Evolutionary conservation across 177 flowering plant genomes (phyloP).

Genomic region (Vitis hybrid): DNA sequence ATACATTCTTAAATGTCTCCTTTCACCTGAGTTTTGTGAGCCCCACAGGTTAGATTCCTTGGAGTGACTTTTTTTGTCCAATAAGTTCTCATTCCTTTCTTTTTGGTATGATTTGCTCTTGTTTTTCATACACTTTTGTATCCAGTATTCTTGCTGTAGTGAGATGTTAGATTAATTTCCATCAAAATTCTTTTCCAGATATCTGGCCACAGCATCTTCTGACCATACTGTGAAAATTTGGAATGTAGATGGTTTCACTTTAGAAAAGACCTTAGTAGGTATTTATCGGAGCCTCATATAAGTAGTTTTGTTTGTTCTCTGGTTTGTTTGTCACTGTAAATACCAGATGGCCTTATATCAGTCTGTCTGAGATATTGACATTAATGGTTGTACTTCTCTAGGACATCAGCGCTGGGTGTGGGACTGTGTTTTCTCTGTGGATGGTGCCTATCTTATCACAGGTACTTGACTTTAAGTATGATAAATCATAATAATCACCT

Average conservation of each 20-base stretch:
- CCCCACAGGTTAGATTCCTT: constrained; percentile 57
- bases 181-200: constrained; percentile 38
- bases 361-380: not conserved
- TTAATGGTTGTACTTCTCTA: constrained; percentile 19
- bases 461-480: constrained; percentile 41
- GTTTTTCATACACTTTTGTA: not conserved
- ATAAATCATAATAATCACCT: not conserved
- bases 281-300: not conserved
- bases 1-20: constrained; percentile 86
- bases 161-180: not conserved
- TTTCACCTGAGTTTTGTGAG: constrained; percentile 90
- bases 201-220: constrained; percentile 92
- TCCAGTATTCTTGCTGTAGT: not conserved
- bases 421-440: constrained; percentile 97
- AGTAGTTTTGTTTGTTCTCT: not conserved
- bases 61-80: not conserved
- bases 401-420: constrained; percentile 99
- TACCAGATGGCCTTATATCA: not conserved
- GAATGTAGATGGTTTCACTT: constrained; percentile 93
- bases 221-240: constrained; percentile 94
- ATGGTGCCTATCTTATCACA: constrained; percentile 93
- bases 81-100: not conserved
- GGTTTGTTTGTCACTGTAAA: not conserved
- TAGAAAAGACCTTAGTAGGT: constrained; percentile 85
- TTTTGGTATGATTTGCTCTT: not conserved